phyloP scores from a whole-genome alignment of 108 stramenopile species.

The Pinguiococcus pyrenoidosus region DNA sequence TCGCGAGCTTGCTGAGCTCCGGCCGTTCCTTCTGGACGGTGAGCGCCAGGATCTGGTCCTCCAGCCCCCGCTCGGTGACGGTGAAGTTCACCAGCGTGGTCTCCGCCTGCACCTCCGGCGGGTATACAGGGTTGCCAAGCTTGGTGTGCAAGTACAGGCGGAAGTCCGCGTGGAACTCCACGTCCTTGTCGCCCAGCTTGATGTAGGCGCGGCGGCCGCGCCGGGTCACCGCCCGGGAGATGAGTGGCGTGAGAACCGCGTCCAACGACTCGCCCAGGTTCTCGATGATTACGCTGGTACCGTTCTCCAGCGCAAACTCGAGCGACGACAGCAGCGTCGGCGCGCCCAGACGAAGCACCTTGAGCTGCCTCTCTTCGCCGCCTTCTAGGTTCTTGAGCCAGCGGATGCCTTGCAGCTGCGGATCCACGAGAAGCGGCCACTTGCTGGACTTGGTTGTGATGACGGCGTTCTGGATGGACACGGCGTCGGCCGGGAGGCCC shows the following conservation, averaged over 20 bases:
- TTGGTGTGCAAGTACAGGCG: constrained; percentile 46
- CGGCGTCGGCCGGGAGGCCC: constrained; percentile 45
- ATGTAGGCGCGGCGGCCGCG: constrained; percentile 26
- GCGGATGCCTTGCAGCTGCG: constrained; percentile 45
- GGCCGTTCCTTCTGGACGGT: constrained; percentile 23
- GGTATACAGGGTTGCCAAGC: constrained; percentile 45
- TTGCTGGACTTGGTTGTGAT: constrained; percentile 35
- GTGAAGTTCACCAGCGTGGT: constrained; percentile 41
- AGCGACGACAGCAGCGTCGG: too few relatives aligned
- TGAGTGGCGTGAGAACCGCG: constrained; percentile 23
- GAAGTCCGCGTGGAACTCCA: constrained; percentile 40
- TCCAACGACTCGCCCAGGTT: constrained; percentile 40
- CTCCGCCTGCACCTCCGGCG: constrained; percentile 43
- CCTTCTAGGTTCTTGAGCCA: constrained; percentile 43
- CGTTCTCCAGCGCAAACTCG: constrained; percentile 12
- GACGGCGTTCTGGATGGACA: constrained; percentile 44
- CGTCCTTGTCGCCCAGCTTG: constrained; percentile 38
- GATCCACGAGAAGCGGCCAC: constrained; percentile 51
- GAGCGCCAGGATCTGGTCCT: constrained; percentile 36
- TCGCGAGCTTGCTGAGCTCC: constrained; percentile 26
- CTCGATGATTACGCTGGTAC: constrained; percentile 33
- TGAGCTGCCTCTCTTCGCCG: neutral
- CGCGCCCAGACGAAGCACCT: too few relatives aligned
- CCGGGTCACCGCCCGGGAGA: constrained; percentile 25
- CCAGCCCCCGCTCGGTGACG: constrained; percentile 32